Conservation (phyloP, 2,329 filamentous ascomycete species). For the Monilinia laxa region DNA sequence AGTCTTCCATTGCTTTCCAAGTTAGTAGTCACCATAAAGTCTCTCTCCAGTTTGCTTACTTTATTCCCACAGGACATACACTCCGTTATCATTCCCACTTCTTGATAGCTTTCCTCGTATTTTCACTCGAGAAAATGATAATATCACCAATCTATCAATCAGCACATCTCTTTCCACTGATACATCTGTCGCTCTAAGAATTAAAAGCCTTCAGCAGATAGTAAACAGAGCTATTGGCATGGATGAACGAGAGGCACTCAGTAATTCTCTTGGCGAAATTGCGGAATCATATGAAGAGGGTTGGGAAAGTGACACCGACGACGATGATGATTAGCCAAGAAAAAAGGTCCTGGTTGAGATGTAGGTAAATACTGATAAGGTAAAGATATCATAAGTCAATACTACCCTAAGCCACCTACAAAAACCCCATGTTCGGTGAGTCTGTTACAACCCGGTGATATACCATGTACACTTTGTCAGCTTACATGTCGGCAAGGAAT, state of each 20-base stretch:
- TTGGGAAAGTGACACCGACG: conserved; percentile 76
- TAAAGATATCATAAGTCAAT: conserved; percentile 7
- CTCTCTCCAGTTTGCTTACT: conserved; percentile 18
- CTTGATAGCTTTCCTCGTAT: conserved; percentile 83
- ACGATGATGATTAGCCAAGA: conserved; percentile 53
- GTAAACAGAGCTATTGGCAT: conserved; percentile 63
- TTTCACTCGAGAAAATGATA: conserved; percentile 51
- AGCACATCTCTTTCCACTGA: conserved; percentile 69
- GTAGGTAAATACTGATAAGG: conserved; percentile 7
- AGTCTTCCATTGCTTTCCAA: conserved; percentile 39
- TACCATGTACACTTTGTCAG: not conserved
- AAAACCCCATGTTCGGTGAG: conserved; percentile 8
- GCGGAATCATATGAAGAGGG: conserved; percentile 87
- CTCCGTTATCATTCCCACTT: conserved; percentile 66
- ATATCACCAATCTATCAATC: conserved; percentile 47
- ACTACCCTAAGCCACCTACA: conserved; percentile 10
- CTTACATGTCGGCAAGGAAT: conserved; percentile 6
- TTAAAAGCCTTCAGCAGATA: conserved; percentile 65
- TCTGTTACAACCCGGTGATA: not conserved
- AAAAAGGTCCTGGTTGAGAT: not conserved
- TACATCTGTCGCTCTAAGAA: conserved; percentile 65
- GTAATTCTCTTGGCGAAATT: conserved; percentile 77
- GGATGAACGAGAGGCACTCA: conserved; percentile 81
- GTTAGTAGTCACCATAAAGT: conserved; percentile 32
- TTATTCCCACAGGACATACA: conserved; percentile 41